Base-by-base conservation (phyloP, 805 yeast species). In the Saccharomycopsis fermentans region DNA sequence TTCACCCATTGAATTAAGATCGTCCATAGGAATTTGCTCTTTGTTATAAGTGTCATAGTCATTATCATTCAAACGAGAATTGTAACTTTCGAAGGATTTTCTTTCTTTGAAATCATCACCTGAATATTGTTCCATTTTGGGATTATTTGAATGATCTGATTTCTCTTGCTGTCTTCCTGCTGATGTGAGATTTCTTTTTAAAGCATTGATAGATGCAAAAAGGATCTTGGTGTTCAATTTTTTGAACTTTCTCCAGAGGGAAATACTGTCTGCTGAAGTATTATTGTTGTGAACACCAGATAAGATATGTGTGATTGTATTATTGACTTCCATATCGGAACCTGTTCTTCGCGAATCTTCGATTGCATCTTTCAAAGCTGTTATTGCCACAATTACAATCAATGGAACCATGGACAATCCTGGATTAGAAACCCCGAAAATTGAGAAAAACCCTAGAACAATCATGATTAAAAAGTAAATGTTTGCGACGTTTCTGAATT, bases 401-500 rank as follows among this genome's bases (percentile, higher is more conserved):
- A 87, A 77, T 1, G 95, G 95, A 34, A 86, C 92, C 5, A 87
- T 83, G 9, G 87, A 78, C 54, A 87, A 68, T 1, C 82, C 88
- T 0, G 95, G 95, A 59, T 78, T 81, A 2, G 90, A 86, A 34
- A 87, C 95, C 68, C 95, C 95, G 69, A 87, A 87, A 43, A 87
- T 83, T 55, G 77, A 75, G 68, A 86, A 86, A 26, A 74, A 87
- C 61, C 97, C 96, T 62, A 92, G 72, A 63, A 92, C 84, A 66
- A 85, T 85, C 72, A 89, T 75, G 37, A 83, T 74, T 65, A 92
- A 74, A 78, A 92, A 92, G 74, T 90, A 92, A 55, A 89, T 74
- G 71, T 92, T 92, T 51, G 99, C 99, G 62, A 91, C 81, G 70
- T 91, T 92, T 64, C 80, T 82, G 71, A 91, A 91, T 73, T 94